Evolutionary conservation across 805 yeast species (phyloP).

Genomic region (Scheffersomyces amazonensis): DNA sequence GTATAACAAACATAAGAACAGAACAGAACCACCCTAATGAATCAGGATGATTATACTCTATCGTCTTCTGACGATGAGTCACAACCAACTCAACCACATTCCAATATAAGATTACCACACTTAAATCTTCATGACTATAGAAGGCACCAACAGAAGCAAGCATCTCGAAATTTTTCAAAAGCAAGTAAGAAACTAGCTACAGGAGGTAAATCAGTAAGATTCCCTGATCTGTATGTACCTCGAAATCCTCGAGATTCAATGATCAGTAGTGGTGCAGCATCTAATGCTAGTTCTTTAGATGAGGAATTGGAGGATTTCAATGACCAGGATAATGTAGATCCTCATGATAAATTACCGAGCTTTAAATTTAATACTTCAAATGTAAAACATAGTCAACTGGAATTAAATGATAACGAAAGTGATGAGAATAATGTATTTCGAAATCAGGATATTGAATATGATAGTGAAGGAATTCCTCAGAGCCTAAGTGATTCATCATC

Average conservation of each 20-base stretch:
- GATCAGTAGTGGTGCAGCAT: neutral
- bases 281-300: neutral
- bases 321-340: neutral
- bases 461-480: neutral
- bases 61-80: constrained; percentile 2
- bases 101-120: constrained; percentile 6
- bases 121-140: constrained; percentile 5
- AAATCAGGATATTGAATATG: constrained; percentile 3
- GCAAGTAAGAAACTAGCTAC: constrained; percentile 2
- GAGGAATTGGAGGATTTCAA: neutral
- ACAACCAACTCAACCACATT: neutral
- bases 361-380: constrained; percentile 9
- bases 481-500: constrained; percentile 2
- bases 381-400: constrained; percentile 2
- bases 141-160: constrained; percentile 4
- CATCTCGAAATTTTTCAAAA: constrained; percentile 5
- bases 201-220: constrained; percentile 1
- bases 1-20: too few relatives aligned
- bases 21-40: too few relatives aligned
- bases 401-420: constrained; percentile 4
- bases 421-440: constrained; percentile 3
- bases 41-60: neutral
- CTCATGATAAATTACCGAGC: constrained; percentile 17
- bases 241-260: constrained; percentile 3
- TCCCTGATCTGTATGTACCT: constrained; percentile 6